Base-by-base conservation (phyloP, 1,284 basidiomycete genomes). In the Calocybe gambosa region DNA sequence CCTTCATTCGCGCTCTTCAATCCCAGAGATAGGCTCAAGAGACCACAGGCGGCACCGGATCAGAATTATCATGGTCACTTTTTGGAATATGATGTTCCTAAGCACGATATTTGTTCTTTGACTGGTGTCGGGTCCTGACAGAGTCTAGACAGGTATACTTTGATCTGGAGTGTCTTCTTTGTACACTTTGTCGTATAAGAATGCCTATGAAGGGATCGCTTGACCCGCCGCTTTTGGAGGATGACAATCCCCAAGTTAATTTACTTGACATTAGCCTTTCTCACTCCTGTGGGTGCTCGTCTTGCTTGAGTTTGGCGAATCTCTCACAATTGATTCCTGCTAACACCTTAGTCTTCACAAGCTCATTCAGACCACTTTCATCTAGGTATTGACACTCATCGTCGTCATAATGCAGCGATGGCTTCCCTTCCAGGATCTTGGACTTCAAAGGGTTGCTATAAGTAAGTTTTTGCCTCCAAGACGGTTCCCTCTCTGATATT, bases 361-460 rank as follows among this genome's bases (percentile, higher is more conserved):
- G 63, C 63, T 44, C 49, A 55, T 16, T 53, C 55, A 46, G 47
- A 54, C 50, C 58, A 52, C 51, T 46, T 45, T 49, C 61, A 49
- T 55, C 58, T 53, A 23, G 44, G 28, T 41, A 21, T 34, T 23
- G 53, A 48, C 28, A 43, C 45, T 42, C 71, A 67, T 50, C 66
- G 70, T 34, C n/a, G 13, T 18, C 13, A 44, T 19, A 28, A 62
- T 31, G 57, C 68, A 29, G 71, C 71, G 5, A 55, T 63, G 3
- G 52, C 43, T 10, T 13, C 28, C 5, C 68, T 82, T 37, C 78
- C 78, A 5, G 68, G 67, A 3, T 70, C 63, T 39, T 86, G 80
- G 79, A 69, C 67, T 13, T 72, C 73, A 26, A 62, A 71, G 52
- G 82, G 82, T 59, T 86, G 84, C 55, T 79, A 75, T 64, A 75